Conservation (phyloP, 768 basidiomycete genomes). For the Pleurotus tuber-regium region DNA sequence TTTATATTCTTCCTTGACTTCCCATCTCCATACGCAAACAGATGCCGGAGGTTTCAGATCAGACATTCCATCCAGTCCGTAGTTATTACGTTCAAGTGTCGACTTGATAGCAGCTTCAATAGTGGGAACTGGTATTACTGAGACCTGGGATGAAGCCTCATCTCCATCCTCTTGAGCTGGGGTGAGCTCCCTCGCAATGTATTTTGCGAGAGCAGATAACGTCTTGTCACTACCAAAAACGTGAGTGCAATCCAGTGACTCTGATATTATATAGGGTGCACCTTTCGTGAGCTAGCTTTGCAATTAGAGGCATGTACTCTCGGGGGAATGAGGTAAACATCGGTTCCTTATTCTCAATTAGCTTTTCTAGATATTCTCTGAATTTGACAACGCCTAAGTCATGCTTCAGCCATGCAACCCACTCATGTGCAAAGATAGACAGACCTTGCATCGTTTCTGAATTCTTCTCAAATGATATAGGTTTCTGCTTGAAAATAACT, state of each 20-base stretch:
- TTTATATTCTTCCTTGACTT: constrained; percentile 57
- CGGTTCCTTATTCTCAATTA: constrained; percentile 41
- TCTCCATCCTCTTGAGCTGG: constrained; percentile 62
- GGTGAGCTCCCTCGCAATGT: constrained; percentile 66
- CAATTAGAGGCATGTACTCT: constrained; percentile 71
- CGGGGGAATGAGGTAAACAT: constrained; percentile 63
- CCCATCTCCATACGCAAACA: constrained; percentile 86
- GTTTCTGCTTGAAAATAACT: constrained; percentile 73
- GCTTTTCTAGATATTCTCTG: constrained; percentile 65
- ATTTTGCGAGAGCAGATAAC: constrained; percentile 56
- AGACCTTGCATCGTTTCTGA: constrained; percentile 81
- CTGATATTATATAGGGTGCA: constrained; percentile 25
- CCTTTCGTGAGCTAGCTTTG: constrained; percentile 87
- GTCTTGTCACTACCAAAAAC: constrained; percentile 64
- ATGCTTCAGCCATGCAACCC: constrained; percentile 11
- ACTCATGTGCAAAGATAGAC: constrained; percentile 18
- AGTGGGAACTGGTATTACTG: constrained; percentile 43
- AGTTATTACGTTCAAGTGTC: constrained; percentile 70
- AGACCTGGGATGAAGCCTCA: constrained; percentile 34
- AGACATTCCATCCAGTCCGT: constrained; percentile 62
- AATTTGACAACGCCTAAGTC: constrained; percentile 71
- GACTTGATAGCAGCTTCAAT: constrained; percentile 67
- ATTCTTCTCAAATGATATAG: constrained; percentile 69
- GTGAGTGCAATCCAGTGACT: not conserved
- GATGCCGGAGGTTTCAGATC: constrained; percentile 56